Evolutionary conservation across 2,329 filamentous ascomycete species (phyloP).

Genomic region (Alternaria novae-zelandiae): DNA sequence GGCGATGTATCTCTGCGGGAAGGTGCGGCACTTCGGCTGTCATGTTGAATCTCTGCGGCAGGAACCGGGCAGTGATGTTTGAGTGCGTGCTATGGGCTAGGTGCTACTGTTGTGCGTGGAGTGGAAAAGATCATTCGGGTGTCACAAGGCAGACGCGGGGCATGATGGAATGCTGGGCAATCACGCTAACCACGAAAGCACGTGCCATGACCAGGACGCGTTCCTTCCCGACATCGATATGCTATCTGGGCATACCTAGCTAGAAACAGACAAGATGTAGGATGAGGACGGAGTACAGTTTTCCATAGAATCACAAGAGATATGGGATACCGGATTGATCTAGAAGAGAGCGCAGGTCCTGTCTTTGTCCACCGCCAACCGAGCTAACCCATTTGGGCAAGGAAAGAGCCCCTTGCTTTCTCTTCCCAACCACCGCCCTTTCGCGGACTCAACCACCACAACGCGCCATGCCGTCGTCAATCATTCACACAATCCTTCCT

Average conservation of each 20-base stretch:
- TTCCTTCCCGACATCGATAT: too few species aligned
- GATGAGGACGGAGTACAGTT: neutral
- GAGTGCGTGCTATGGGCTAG: too few species aligned
- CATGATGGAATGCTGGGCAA: neutral
- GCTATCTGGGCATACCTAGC: too few species aligned
- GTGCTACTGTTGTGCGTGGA: too few species aligned
- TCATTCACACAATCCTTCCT: slow-evolving; percentile 1
- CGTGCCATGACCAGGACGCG: neutral
- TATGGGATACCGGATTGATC: neutral
- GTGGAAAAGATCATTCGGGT: too few species aligned
- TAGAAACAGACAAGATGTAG: too few species aligned
- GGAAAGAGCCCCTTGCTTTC: neutral
- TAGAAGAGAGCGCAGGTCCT: neutral
- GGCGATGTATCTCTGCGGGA: slow-evolving; percentile 18
- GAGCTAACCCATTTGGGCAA: neutral
- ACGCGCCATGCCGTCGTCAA: neutral
- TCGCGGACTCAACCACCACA: neutral
- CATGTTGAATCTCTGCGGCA: too few species aligned
- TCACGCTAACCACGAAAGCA: slow-evolving; percentile 3
- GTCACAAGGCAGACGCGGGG: neutral
- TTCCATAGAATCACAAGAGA: neutral
- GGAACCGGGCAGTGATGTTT: too few species aligned
- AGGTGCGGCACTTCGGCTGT: too few species aligned
- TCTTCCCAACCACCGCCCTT: neutral
- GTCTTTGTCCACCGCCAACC: neutral